A percentile compares a stretch with the other conserved stretches of the same genome.
These are phyloP conservation scores for Brassica cretica DNA, from an alignment of 345 rosid genomes.

Conservation along the genomic window DNA sequence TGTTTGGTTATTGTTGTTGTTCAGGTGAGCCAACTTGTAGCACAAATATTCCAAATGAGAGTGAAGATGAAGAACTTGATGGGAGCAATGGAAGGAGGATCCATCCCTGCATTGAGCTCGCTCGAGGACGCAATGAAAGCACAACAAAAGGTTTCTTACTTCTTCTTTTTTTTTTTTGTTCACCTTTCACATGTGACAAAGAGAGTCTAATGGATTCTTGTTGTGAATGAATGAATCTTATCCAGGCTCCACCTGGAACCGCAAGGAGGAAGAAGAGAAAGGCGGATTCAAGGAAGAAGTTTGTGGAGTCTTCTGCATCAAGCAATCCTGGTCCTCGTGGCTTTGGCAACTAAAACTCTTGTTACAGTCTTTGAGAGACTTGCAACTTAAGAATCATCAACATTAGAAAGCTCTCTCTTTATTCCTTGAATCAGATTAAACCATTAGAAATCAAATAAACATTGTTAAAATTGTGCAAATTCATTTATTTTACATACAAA, in stretches of 20 bases:
- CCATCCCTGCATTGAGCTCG: conserved; percentile 84
- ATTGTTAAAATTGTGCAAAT: no score
- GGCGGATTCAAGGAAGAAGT: conserved; percentile 64
- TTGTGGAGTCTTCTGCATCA: conserved; percentile 58
- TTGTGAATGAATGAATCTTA: neutral
- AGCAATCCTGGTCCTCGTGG: conserved; percentile 75
- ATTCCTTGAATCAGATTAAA: no score
- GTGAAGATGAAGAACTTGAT: conserved; percentile 92
- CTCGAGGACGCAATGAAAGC: conserved; percentile 84
- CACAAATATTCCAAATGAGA: conserved; percentile 97
- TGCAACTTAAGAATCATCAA: no score
- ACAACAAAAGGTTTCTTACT: conserved; percentile 69
- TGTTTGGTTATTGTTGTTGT: conserved; percentile 12
- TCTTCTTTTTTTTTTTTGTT: conserved; percentile 12
- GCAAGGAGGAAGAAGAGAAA: conserved; percentile 80
- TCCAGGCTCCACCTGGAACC: conserved; percentile 84
- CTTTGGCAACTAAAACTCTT: conserved; percentile 52
- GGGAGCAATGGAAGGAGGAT: conserved; percentile 93
- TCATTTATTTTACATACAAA: no score
- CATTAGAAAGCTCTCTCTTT: no score
- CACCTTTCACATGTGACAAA: conserved; percentile 11
- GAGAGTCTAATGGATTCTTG: conserved; percentile 24
- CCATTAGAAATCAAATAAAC: no score
- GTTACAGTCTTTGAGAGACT: no score
- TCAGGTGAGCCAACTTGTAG: conserved; percentile 93